phyloP scores from a whole-genome alignment of 2,329 filamentous ascomycete species.

The Didymella glomerata region DNA sequence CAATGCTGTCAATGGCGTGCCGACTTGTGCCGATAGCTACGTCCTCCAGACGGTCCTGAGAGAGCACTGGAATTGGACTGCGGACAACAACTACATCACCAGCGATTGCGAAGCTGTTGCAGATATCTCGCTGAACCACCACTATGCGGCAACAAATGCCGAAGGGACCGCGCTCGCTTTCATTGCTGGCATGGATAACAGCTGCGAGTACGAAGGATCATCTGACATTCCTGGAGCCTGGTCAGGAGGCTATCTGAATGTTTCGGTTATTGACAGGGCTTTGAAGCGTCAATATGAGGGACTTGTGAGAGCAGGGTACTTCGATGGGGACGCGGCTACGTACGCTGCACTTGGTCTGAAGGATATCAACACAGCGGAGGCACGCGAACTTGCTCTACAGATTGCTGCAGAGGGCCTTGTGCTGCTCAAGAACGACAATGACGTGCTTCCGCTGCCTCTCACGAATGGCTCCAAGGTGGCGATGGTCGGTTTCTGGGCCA shows the following conservation, averaged over 20 bases:
- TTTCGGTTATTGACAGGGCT: not conserved
- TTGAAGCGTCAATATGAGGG: not conserved
- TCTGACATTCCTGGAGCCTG: not conserved
- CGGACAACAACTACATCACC: conserved; percentile 68
- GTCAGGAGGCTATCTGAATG: not conserved
- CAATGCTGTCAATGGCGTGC: not conserved
- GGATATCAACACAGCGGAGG: not conserved
- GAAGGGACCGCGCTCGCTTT: not conserved
- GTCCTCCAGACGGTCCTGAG: conserved; percentile 61
- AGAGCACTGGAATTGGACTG: conserved; percentile 70
- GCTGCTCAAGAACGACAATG: not conserved
- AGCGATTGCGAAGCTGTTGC: conserved; percentile 71
- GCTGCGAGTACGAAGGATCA: not conserved
- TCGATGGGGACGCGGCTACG: not conserved
- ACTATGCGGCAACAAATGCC: not conserved
- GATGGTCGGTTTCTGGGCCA: not conserved
- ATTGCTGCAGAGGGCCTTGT: not conserved
- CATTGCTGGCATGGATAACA: not conserved
- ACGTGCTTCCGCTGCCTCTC: not conserved
- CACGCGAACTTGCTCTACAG: not conserved
- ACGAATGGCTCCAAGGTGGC: not conserved
- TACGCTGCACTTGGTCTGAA: not conserved
- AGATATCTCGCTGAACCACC: conserved; percentile 63
- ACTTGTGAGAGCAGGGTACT: not conserved
- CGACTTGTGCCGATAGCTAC: not conserved